Evolutionary conservation across 2,329 filamentous ascomycete genomes (phyloP), one percentile per base, ranked within the genome.

Genomic region (Trichoderma afroharzianum): DNA sequence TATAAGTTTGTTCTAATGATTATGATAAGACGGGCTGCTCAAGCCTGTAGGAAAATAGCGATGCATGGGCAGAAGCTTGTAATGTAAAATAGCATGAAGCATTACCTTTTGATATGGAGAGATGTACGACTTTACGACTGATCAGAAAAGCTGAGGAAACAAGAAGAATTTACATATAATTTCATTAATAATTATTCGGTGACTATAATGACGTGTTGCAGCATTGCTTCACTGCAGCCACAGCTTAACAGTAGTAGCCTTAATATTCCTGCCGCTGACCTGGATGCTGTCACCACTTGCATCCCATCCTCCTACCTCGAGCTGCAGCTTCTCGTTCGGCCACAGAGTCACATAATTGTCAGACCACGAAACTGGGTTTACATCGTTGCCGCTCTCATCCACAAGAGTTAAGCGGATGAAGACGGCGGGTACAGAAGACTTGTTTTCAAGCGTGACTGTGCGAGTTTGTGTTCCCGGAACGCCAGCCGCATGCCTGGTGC

Each of bases 261-360:
- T 69, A 21, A 75, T 59, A 28, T 76, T 76, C 26, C 66, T 68
- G 7, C 73, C 75, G 7, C 63, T 72, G 1, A 76, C 39, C 9
- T 63, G 55, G 12, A 76, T 72, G 47, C 58, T 68, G 15, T 24
- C 39, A 4, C 72, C 74, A 1, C 58, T 61, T 1, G 62, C 72
- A 26, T 74, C 63, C 68, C 68, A 76, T 6, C 70, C 73, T 18
- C 61, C 63, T 0, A 77, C 75, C 6, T 70, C 70, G 1, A 79
- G 43, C 43, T 63, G 55, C 14, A 88, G 58, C 67, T 79, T 84
- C 80, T 91, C 89, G 1, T 80, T 78, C 0, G 88, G 88, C 83
- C 86, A 90, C 11, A 91, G 78, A 1, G 88, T 90, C 14, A 91
- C 80, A 72, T 91, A 91, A 72, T 91, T 91, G 73, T 91, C 88